phyloP scores from a whole-genome alignment of 1,284 basidiomycete species.

The Microbotryum scabiosae region DNA sequence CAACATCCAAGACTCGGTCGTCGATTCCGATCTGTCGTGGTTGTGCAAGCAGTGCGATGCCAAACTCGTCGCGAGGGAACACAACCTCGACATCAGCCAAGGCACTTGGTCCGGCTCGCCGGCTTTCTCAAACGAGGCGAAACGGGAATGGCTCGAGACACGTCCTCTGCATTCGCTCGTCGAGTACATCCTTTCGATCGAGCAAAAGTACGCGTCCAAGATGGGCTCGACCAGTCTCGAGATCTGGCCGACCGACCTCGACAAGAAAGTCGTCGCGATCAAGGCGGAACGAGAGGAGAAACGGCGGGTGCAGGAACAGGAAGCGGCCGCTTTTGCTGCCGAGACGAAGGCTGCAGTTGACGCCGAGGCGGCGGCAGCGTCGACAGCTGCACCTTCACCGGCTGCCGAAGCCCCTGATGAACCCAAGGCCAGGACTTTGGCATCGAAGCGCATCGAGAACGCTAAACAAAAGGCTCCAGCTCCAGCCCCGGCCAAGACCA shows the following conservation, averaged over 20 bases:
- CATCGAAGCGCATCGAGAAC: too few relatives aligned
- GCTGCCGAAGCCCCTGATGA: too few relatives aligned
- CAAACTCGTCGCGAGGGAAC: constrained; percentile 6
- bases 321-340: too few relatives aligned
- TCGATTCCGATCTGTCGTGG: constrained; percentile 19
- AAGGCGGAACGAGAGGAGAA: not conserved
- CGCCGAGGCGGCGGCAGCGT: too few relatives aligned
- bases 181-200: constrained; percentile 20
- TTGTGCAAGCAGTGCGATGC: constrained; percentile 24
- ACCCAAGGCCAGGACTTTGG: too few relatives aligned
- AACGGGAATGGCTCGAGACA: constrained; percentile 24
- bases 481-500: too few relatives aligned
- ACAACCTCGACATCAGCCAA: constrained; percentile 3
- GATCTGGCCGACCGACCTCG: constrained; percentile 22
- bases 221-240: constrained; percentile 2
- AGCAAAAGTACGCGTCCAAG: constrained; percentile 18
- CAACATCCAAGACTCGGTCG: constrained; percentile 13
- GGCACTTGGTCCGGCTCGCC: not conserved
- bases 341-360: too few relatives aligned
- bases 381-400: too few relatives aligned
- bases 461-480: too few relatives aligned
- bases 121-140: constrained; percentile 13
- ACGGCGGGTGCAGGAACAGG: too few relatives aligned
- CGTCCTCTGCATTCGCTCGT: constrained; percentile 18
- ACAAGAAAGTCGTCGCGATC: not conserved